These are phyloP conservation scores for Rosa multiflora DNA, from an alignment of 306 rosid genomes.

Conservation along the genomic window DNA sequence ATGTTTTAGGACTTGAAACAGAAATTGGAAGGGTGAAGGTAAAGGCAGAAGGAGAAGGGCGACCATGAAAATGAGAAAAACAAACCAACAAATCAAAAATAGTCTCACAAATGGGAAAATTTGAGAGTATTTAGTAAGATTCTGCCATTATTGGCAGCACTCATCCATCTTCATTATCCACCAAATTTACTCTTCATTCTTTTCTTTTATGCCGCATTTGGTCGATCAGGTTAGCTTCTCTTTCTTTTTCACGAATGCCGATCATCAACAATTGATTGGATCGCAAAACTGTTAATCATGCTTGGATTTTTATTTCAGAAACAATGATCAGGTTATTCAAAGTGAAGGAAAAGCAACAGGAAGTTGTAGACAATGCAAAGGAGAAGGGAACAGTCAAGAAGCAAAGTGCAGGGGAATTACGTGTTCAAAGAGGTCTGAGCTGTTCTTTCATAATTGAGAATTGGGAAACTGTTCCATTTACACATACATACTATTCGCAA, in stretches of 20 bases:
- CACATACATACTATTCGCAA: neutral
- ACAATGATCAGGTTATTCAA: slow-evolving; percentile 42
- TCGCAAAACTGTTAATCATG: neutral
- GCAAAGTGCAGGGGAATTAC: slow-evolving; percentile 49
- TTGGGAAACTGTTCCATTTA: neutral
- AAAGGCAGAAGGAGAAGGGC: neutral
- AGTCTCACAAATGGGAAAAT: neutral
- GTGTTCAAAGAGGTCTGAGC: slow-evolving; percentile 39
- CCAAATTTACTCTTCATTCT: neutral
- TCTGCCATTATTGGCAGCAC: neutral
- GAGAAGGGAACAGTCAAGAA: slow-evolving; percentile 31
- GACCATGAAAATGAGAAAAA: neutral
- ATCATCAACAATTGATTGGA: neutral
- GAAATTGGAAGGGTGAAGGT: neutral
- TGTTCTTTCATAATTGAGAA: neutral
- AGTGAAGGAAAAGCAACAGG: slow-evolving; percentile 49
- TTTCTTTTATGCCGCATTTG: neutral
- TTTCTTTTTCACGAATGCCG: neutral
- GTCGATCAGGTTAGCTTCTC: slow-evolving; percentile 2
- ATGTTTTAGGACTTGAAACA: neutral
- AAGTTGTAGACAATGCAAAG: slow-evolving; percentile 31
- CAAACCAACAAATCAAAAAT: neutral
- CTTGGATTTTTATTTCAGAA: neutral
- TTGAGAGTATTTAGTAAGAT: neutral
- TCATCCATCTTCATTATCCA: no score